Base-by-base conservation (phyloP, 2,329 filamentous ascomycete species). In the Fusarium sp. region DNA sequence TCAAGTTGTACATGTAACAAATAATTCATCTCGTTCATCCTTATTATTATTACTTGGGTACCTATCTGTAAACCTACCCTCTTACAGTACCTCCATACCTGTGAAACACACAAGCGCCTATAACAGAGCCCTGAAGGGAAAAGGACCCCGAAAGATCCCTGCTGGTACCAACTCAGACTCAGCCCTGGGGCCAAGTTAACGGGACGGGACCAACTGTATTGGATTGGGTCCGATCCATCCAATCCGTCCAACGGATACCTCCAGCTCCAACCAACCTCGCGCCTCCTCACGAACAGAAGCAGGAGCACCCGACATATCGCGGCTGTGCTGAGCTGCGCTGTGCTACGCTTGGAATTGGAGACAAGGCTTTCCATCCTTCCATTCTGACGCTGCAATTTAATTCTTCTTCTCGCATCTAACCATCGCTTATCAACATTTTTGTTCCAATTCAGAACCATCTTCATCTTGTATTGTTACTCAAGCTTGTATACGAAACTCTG, bases 211-310 rank as follows among this genome's bases (percentile, higher is more conserved):
- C 34, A 38, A 38, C 34, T 38, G 34, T n/a, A 38, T 38, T 38
- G 18, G 34, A 38, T 38, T 27, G 34, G 34, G 34, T 38, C 49
- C 50, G 34, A 42, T 25, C 50, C 24, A 53, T 52, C 50, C 32
- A 27, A 32, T 34, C 47, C 47, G 32, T 68, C 58, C 71, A 30
- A 38, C 34, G 34, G 34, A n/a, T 38, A 38, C 34, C 34, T 38
- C 18, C 34, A 38, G 18, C 34, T n/a, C 34, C 72, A 69, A 68
- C 71, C 73, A 75, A 71, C 66, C 73, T 75, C 64, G 65, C 64
- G 68, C 64, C 59, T 63, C 58, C 58, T 62, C 52, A 43, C 46
- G 63, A 38, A 18, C 6, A 30, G 29, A 30, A 61, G 62, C 66
- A 25, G 32, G 50, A 53, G 32, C 32, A 56, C 63, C 61, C 57